These are phyloP conservation scores for Cyberlindnera petersonii DNA, from an alignment of 805 yeast genomes.

Conservation along the genomic window DNA sequence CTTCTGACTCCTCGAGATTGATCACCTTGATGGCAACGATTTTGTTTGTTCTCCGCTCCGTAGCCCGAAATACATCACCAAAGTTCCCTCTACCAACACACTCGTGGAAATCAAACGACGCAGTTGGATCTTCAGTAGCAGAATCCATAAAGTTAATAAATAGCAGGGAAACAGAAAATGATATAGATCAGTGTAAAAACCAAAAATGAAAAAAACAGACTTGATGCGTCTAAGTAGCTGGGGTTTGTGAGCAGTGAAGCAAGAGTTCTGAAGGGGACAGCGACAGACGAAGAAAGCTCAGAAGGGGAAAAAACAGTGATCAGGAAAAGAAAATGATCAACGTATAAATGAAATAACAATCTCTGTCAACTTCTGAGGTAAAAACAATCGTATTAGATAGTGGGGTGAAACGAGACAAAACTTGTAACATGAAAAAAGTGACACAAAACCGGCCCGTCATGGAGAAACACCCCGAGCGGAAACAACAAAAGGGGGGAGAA, in stretches of 20 bases:
- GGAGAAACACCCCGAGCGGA: background rate
- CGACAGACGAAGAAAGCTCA: background rate
- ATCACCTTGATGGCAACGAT: slow-evolving; percentile 84
- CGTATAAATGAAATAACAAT: too few relatives aligned
- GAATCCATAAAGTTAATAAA: slow-evolving; percentile 1
- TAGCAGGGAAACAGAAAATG: background rate
- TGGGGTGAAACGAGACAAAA: background rate
- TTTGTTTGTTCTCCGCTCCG: slow-evolving; percentile 29
- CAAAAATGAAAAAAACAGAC: background rate
- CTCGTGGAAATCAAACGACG: slow-evolving; percentile 37
- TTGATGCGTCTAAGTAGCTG: too few relatives aligned
- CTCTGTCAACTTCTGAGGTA: too few relatives aligned
- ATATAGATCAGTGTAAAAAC: background rate
- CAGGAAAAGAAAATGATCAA: too few relatives aligned
- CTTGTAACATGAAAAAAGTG: background rate
- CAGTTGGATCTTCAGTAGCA: slow-evolving; percentile 24
- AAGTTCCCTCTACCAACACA: slow-evolving; percentile 83
- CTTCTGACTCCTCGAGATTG: slow-evolving; percentile 73
- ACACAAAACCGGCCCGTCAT: slow-evolving; percentile 6
- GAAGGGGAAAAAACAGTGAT: background rate
- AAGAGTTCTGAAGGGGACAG: background rate
- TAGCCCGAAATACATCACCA: slow-evolving; percentile 79
- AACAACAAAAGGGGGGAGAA: background rate
- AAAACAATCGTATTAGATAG: too few relatives aligned
- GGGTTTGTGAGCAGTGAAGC: background rate